A percentile compares a stretch with the other conserved stretches of the same genome.
Evolutionary conservation across 2,329 filamentous ascomycete species (phyloP).

Genomic region (Fusarium piperis): DNA sequence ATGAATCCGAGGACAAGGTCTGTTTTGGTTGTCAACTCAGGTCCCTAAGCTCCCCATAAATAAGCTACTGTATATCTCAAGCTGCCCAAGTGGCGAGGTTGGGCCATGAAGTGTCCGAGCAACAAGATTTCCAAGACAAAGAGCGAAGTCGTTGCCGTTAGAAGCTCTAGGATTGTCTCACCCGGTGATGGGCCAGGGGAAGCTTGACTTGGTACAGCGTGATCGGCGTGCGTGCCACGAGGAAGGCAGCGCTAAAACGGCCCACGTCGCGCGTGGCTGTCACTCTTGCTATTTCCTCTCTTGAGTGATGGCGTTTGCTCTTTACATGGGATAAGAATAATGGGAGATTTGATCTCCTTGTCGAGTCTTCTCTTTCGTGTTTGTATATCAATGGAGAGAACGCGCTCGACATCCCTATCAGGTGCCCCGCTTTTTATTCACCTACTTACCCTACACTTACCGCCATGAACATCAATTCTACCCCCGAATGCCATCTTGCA

Average conservation of each 20-base stretch:
- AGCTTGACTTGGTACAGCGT: not conserved
- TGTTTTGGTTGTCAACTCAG: conserved; percentile 1
- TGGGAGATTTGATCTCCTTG: not conserved
- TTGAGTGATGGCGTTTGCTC: not conserved
- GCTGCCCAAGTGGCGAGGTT: conserved; percentile 9
- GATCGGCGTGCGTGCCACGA: conserved; percentile 6
- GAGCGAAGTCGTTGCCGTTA: not conserved
- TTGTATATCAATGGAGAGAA: not conserved
- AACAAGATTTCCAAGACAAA: not conserved
- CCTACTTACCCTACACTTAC: conserved; percentile 17
- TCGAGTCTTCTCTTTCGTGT: not conserved
- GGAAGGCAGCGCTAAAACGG: not conserved
- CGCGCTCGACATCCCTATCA: not conserved
- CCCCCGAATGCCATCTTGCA: not conserved
- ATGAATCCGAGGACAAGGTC: not conserved
- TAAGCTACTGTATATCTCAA: not conserved
- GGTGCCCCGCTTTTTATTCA: too few species aligned
- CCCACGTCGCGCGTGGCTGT: not conserved
- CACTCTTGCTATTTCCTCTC: not conserved
- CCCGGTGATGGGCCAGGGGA: not conserved
- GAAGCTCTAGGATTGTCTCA: conserved; percentile 20
- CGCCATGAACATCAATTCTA: not conserved
- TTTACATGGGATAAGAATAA: not conserved
- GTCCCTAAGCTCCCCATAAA: not conserved
- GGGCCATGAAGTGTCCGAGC: not conserved